Evolutionary conservation across 140 eudicot genomes (phyloP).

Genomic region (Anethum foeniculum): DNA sequence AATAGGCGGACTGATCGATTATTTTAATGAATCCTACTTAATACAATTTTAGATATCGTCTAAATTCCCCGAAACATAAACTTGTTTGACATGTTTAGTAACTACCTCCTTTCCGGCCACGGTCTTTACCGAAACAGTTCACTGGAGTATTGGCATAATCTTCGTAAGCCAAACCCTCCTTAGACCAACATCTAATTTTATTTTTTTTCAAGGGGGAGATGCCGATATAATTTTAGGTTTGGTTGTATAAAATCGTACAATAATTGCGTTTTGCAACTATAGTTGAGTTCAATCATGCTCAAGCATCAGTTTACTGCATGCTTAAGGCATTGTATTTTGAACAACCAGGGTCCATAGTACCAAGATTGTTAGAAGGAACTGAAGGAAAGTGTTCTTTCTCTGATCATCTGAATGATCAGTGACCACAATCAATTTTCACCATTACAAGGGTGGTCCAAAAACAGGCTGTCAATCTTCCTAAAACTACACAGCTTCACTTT

Average conservation of each 20-base stretch:
- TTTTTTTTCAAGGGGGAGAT: too few species aligned
- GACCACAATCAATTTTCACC: not conserved
- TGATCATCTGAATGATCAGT: not conserved
- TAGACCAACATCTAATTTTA: too few species aligned
- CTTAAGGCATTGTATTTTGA: not conserved
- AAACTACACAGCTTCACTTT: conserved; percentile 32
- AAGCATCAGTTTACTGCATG: not conserved
- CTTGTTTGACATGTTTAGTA: too few species aligned
- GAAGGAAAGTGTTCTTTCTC: conserved; percentile 22
- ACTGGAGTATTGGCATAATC: too few species aligned
- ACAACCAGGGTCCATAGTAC: conserved; percentile 19
- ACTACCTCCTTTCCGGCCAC: too few species aligned
- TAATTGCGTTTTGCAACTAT: not conserved
- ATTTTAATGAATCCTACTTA: too few species aligned
- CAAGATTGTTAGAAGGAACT: conserved; percentile 15
- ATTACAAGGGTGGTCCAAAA: conserved; percentile 15
- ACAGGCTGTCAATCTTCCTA: conserved; percentile 39
- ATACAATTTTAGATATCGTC: too few species aligned
- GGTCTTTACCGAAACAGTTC: too few species aligned
- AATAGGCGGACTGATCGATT: not conserved
- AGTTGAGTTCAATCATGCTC: not conserved
- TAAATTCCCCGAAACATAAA: too few species aligned
- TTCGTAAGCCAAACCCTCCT: too few species aligned
- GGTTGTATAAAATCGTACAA: not conserved
- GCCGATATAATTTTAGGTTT: not conserved